A percentile compares a stretch with the other conserved stretches of the same genome.
These are phyloP conservation scores for Didymella sp. DNA, from an alignment of 2,329 filamentous ascomycete genomes.

Conservation along the genomic window DNA sequence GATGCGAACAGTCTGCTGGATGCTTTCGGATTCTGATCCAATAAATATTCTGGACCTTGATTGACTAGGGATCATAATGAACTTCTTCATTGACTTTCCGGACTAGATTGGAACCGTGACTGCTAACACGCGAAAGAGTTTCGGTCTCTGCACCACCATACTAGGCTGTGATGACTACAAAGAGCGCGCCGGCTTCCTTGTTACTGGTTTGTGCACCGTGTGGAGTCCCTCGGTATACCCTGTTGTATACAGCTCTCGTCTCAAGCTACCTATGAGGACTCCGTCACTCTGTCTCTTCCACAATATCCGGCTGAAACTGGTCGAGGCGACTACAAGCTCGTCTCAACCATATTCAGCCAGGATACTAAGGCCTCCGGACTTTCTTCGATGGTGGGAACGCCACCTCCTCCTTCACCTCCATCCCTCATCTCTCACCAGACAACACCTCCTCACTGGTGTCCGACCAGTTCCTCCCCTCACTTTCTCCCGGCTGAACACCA, in stretches of 20 bases:
- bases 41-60: not conserved
- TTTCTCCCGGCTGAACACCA: no score
- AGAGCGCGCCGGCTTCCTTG: not conserved
- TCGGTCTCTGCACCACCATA: not conserved
- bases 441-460: not conserved
- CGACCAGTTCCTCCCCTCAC: no score
- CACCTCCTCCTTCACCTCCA: not conserved
- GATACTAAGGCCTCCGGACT: not conserved
- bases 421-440: not conserved
- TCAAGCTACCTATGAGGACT: not conserved
- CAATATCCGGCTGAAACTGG: not conserved
- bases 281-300: not conserved
- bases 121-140: not conserved
- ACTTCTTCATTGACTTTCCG: not conserved
- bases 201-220: not conserved
- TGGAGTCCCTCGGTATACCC: not conserved
- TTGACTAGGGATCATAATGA: not conserved
- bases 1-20: slow-evolving; percentile 87
- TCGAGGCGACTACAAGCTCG: not conserved
- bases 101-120: not conserved
- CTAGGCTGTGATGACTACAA: not conserved
- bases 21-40: slow-evolving; percentile 81
- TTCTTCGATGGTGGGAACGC: not conserved
- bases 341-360: not conserved
- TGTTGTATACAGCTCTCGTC: not conserved